Evolutionary conservation across 108 stramenopile species (phyloP).

Genomic region (Halocafeteria seosinensis): DNA sequence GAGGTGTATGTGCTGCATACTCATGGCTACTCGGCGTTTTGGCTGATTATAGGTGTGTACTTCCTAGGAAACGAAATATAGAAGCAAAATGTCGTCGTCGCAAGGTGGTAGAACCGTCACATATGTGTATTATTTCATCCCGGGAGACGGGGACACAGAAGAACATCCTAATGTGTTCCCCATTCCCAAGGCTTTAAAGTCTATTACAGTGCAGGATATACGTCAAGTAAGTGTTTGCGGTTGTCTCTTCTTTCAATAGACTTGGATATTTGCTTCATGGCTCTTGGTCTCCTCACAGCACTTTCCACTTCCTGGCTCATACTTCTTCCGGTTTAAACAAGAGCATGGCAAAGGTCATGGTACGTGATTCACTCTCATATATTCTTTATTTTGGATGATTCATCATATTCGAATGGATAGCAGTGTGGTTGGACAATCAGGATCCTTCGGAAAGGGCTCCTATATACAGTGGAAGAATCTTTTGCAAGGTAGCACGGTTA

Average conservation of each 20-base stretch:
- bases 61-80: too few relatives aligned
- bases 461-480: neutral
- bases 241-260: neutral
- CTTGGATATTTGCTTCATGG: neutral
- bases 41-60: too few relatives aligned
- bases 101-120: too few relatives aligned
- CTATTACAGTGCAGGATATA: conserved; percentile 23
- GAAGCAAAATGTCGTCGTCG: too few relatives aligned
- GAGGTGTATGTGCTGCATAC: too few relatives aligned
- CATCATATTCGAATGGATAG: too few relatives aligned
- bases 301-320: conserved; percentile 38
- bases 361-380: neutral
- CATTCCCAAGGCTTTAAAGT: conserved; percentile 12
- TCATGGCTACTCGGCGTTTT: too few relatives aligned
- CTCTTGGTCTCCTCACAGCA: neutral
- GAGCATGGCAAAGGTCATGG: conserved; percentile 14
- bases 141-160: conserved; percentile 38
- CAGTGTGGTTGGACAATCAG: neutral
- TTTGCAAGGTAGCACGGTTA: neutral
- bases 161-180: conserved; percentile 41
- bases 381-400: too few relatives aligned
- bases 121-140: conserved; percentile 26
- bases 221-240: neutral
- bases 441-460: neutral
- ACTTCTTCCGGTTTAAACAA: conserved; percentile 44